A percentile compares a stretch with the other conserved stretches of the same genome.
phyloP scores from a whole-genome alignment of 768 basidiomycete genomes.

The Suillus subalutaceus region DNA sequence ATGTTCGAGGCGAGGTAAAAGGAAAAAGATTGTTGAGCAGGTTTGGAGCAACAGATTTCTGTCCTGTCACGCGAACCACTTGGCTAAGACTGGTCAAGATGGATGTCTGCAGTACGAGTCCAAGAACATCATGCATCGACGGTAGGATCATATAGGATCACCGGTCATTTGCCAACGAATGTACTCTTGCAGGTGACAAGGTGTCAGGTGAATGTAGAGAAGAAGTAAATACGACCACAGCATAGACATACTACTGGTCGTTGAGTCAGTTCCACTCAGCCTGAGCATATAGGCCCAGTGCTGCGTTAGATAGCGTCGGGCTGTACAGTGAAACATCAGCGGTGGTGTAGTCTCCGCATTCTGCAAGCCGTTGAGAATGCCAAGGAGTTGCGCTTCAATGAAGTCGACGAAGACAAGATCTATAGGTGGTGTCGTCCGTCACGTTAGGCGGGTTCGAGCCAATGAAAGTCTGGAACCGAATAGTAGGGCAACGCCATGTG shows the following conservation, averaged over 20 bases:
- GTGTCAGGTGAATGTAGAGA: background rate
- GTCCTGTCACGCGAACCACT: too few species aligned
- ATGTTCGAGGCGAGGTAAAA: too few species aligned
- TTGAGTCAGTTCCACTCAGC: conserved; percentile 30
- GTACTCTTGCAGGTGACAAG: too few species aligned
- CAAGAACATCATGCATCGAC: too few species aligned
- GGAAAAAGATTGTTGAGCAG: too few species aligned
- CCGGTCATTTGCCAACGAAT: too few species aligned
- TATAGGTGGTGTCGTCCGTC: conserved; percentile 49
- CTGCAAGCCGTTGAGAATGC: conserved; percentile 60
- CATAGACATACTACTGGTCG: background rate
- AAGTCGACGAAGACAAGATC: conserved; percentile 82
- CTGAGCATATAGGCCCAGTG: conserved; percentile 45
- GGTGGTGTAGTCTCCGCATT: conserved; percentile 47
- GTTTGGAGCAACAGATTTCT: too few species aligned
- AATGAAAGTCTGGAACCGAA: conserved; percentile 58
- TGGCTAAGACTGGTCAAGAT: too few species aligned
- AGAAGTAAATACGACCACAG: background rate
- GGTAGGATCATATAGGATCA: too few species aligned
- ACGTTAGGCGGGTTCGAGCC: conserved; percentile 56
- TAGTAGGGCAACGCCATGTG: conserved; percentile 66
- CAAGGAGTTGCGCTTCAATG: conserved; percentile 54
- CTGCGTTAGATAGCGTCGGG: conserved; percentile 40
- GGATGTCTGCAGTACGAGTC: too few species aligned
- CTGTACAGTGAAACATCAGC: conserved; percentile 61